Evolutionary conservation across 345 rosid genomes (phyloP), one percentile per base, ranked within the genome.

Genomic region (Clausena lansium): DNA sequence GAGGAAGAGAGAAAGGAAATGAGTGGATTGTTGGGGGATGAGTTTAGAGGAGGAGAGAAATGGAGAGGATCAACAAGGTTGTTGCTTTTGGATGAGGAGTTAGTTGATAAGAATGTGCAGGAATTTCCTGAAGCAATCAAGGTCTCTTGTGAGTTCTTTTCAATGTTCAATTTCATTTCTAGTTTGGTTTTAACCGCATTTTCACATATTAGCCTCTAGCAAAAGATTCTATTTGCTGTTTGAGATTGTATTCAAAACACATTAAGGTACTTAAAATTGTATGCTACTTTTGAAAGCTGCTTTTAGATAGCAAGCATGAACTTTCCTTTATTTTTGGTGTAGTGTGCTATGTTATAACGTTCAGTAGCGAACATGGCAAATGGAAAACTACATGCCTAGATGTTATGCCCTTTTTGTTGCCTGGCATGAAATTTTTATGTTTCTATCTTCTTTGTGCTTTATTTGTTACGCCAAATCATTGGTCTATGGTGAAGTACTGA

Each of bases 51-150:
- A 66, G 83, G 87, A 76, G 83, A 78, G 81, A 87, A 80, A 78
- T 95, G 98, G 98, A 91, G 81, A 50, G 95, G 97, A 25, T 84
- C 98, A 2, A 95, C 98, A 39, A 92, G 98, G 77, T 79, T 95
- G 86, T 81, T 95, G 88, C 94, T 95, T 82, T 88, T 93, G 84
- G 98, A 93, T 82, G 96, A 95, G 86, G 84, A 80, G 47, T 87
- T 83, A 66, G 81, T 87, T 0, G 84, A 84, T 72, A 89, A 84
- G 74, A 76, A 77, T 71, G 76, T 90, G 58, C 88, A 90, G 59
- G 90, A 92, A 73, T 82, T 95, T 82, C 98, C 99, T 14, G 89
- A 83, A 78, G 97, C 99, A 70, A 89, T 95, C 84, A 88, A 95
- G 98, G 98, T 95, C 79, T 63, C 41, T 63, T 50, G 45, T 63